Conservation (phyloP, 179 eudicot species). For the Pouteria campechiana region DNA sequence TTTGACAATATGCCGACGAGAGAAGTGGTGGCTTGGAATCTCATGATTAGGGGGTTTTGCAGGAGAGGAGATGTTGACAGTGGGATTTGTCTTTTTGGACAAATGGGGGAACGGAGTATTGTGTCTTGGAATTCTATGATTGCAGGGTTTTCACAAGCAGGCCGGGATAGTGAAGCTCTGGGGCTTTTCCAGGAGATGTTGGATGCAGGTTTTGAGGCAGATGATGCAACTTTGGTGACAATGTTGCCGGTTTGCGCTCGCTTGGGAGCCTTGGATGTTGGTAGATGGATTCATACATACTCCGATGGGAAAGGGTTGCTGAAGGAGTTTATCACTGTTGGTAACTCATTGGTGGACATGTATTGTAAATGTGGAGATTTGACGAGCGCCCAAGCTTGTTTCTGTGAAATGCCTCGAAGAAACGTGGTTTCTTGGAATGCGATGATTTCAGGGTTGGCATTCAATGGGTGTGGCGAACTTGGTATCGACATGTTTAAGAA, state of each 20-base stretch:
- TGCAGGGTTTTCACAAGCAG: slow-evolving; percentile 29
- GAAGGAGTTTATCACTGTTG: slow-evolving; percentile 33
- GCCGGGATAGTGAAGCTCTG: slow-evolving; percentile 43
- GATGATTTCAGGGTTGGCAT: slow-evolving; percentile 58
- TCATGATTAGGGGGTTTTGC: slow-evolving; percentile 60
- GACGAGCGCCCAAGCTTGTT: slow-evolving; percentile 31
- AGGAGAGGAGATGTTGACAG: slow-evolving; percentile 38
- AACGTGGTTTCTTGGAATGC: slow-evolving; percentile 59
- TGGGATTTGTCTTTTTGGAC: slow-evolving; percentile 38
- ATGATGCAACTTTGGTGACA: slow-evolving; percentile 59
- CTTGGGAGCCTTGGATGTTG: slow-evolving; percentile 35
- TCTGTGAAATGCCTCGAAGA: slow-evolving; percentile 38
- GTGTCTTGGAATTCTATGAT: slow-evolving; percentile 74
- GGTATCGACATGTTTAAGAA: slow-evolving; percentile 49
- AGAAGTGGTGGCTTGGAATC: slow-evolving; percentile 58
- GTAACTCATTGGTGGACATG: slow-evolving; percentile 46
- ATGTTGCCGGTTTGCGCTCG: slow-evolving; percentile 53
- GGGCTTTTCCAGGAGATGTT: slow-evolving; percentile 38
- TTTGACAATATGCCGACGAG: slow-evolving; percentile 57
- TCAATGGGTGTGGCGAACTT: slow-evolving; percentile 42
- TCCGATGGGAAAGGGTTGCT: slow-evolving; percentile 34
- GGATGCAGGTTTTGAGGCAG: slow-evolving; percentile 29
- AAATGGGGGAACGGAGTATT: slow-evolving; percentile 47
- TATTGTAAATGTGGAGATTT: slow-evolving; percentile 54
- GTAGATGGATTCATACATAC: slow-evolving; percentile 38